Percentiles rank a stretch among this genome's conserved stretches.
Evolutionary conservation across 2,329 filamentous ascomycete genomes (phyloP).

Genomic region (Fusarium heterosporum): DNA sequence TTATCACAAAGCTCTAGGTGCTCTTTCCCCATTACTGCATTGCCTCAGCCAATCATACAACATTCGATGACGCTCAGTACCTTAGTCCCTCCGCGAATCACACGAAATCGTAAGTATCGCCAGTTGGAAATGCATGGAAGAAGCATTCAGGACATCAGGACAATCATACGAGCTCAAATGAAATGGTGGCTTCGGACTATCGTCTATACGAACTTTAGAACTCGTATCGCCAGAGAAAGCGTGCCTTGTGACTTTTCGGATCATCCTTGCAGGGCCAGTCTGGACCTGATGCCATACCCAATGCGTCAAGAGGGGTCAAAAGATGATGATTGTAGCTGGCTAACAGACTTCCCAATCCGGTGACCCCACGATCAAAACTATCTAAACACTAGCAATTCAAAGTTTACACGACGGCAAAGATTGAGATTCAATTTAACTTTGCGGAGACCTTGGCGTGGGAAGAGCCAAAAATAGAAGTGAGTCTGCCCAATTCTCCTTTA

Average conservation of each 20-base stretch:
- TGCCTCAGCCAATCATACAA: no score
- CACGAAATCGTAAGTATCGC: not conserved
- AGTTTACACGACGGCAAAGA: not conserved
- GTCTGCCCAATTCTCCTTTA: no score
- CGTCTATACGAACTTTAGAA: not conserved
- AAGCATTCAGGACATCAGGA: no score
- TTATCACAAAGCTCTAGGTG: no score
- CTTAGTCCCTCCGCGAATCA: no score
- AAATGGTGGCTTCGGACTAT: not conserved
- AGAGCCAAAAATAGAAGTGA: no score
- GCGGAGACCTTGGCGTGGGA: not conserved
- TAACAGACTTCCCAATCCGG: not conserved
- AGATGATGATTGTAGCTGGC: not conserved
- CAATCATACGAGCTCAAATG: not conserved
- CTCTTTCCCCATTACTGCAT: no score
- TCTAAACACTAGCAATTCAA: no score
- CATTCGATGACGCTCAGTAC: no score
- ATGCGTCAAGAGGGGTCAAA: not conserved
- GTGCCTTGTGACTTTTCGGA: no score
- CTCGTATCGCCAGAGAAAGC: not conserved
- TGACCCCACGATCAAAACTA: not conserved
- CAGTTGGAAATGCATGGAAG: not conserved
- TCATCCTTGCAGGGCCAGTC: not conserved
- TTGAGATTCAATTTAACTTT: not conserved
- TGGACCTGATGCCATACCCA: not conserved